Evolutionary conservation across 352 stramenopile genomes (phyloP).

Genomic region (Pseudoperonospora humuli): DNA sequence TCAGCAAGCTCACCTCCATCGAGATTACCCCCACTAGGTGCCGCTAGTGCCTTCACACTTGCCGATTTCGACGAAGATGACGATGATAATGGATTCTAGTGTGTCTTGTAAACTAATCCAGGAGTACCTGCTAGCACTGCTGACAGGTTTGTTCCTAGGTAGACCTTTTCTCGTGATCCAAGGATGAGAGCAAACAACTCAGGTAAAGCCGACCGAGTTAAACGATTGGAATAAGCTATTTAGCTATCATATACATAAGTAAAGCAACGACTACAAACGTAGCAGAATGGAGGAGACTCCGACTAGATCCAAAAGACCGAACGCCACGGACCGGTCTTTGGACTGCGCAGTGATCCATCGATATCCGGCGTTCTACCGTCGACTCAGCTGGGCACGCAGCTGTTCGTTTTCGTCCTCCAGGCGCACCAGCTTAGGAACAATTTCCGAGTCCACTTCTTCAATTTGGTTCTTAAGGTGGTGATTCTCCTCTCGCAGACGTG

Average conservation of each 20-base stretch:
- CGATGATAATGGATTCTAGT: constrained; percentile 52
- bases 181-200: too few species aligned
- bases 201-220: not conserved
- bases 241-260: constrained; percentile 22
- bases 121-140: too few species aligned
- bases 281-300: not conserved
- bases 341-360: not conserved
- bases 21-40: constrained; percentile 44
- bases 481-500: constrained; percentile 74
- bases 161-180: too few species aligned
- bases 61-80: constrained; percentile 56
- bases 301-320: not conserved
- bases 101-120: too few species aligned
- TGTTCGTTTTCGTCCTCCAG: constrained; percentile 84
- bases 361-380: constrained; percentile 17
- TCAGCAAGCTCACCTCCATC: constrained; percentile 65
- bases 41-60: constrained; percentile 46
- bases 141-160: too few species aligned
- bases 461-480: constrained; percentile 85
- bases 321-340: too few species aligned
- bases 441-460: constrained; percentile 76
- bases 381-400: constrained; percentile 33
- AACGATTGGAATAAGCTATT: constrained; percentile 16
- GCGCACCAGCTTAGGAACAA: constrained; percentile 69
- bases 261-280: constrained; percentile 7